Base-by-base conservation (phyloP, 495 filamentous ascomycete species). In the Saxophila tyrrhenica region DNA sequence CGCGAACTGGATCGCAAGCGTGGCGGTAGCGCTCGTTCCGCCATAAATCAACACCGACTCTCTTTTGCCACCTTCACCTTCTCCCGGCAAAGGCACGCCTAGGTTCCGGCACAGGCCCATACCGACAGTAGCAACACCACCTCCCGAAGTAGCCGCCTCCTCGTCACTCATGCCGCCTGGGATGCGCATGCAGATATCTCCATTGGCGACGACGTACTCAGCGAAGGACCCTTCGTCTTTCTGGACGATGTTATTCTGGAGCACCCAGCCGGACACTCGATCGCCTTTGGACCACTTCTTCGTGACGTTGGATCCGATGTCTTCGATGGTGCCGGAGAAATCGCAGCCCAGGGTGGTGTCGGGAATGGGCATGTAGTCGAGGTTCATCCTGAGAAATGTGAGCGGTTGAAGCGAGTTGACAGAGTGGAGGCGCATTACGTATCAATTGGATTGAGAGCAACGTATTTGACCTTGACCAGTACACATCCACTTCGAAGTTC, bases 371-470 rank as follows among this genome's bases (percentile, higher is more conserved):
- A 24, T 38, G 38, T 63, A 63, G 15, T 70, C 70, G 3, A 79
- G 62, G 42, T 72, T 69, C 60, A 81, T 81, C 71, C 74, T 80
- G 67, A 17, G 19, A 21, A 7, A 21, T 44, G n/a, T n/a, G n/a
- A n/a, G n/a, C n/a, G n/a, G n/a, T n/a, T n/a, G n/a, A n/a, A n/a
- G n/a, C 16, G n/a, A 17, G 41, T 17, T 44, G 19, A n/a, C 41
- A 44, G 41, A 17, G 7, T 44, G 19, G 15, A n/a, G n/a, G n/a
- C n/a, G n/a, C 24, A 5, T 58, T 80, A 79, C 71, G 73, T 79
- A 68, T 82, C 79, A 0, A 73, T 78, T 7, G 78, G 78, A 52
- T 82, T 82, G 46, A 81, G 56, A 5, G 73, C 78, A 22, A 80
- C 73, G 19, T 68, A 66, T 16, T 68, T 64, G 39, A 65, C 73